These are phyloP conservation scores for Aspergillus versicolor DNA, from an alignment of 2,329 filamentous ascomycete genomes.

Conservation along the genomic window DNA sequence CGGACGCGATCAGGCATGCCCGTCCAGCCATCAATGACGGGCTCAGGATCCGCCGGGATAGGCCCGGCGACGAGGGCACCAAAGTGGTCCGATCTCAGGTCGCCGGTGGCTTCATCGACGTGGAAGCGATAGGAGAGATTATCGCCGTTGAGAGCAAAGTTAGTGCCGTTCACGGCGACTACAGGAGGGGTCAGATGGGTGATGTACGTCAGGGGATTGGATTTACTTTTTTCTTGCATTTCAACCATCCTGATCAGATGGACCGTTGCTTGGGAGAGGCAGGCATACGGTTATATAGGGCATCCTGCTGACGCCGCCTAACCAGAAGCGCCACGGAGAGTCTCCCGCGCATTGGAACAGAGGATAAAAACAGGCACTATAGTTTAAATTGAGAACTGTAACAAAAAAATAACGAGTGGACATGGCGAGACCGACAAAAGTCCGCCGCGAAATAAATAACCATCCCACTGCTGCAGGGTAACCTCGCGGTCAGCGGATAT, in stretches of 20 bases:
- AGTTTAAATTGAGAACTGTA: too few relatives aligned
- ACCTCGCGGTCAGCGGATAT: background rate
- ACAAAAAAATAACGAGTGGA: too few relatives aligned
- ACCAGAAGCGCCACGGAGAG: background rate
- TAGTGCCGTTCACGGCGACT: conserved; percentile 48
- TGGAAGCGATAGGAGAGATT: conserved; percentile 64
- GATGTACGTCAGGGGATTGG: too few relatives aligned
- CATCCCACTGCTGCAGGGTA: background rate
- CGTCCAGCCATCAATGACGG: conserved; percentile 54
- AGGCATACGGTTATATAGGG: too few relatives aligned
- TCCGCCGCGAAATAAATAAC: background rate
- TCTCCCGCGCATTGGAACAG: too few relatives aligned
- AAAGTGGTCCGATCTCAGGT: conserved; percentile 62
- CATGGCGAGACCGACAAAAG: too few relatives aligned
- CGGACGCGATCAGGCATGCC: conserved; percentile 51
- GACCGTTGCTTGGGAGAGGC: too few relatives aligned
- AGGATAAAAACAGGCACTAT: too few relatives aligned
- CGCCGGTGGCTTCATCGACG: conserved; percentile 55
- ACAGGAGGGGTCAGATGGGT: background rate
- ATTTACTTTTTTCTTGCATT: background rate
- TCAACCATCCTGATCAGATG: too few relatives aligned
- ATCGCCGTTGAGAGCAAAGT: conserved; percentile 58
- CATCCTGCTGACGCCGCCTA: background rate
- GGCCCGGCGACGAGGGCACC: conserved; percentile 57
- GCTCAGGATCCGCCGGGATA: conserved; percentile 41